Evolutionary conservation across 768 basidiomycete genomes (phyloP).

Genomic region (Agrocybe praecox): DNA sequence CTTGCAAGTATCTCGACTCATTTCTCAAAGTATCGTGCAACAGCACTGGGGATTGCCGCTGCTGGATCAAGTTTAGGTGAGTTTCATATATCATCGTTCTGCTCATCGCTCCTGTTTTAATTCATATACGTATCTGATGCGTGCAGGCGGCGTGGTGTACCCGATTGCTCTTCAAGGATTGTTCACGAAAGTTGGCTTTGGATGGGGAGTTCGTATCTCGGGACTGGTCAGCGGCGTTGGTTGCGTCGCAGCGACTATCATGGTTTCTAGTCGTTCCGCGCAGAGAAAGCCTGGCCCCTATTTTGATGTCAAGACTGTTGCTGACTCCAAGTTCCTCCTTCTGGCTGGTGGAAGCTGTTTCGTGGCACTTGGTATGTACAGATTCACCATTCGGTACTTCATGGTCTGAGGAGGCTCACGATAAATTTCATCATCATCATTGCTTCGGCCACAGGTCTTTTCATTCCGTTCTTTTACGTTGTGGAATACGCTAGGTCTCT

Average conservation of each 20-base stretch:
- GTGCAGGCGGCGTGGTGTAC: conserved; percentile 67
- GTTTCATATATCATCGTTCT: conserved; percentile 11
- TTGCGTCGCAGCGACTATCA: conserved; percentile 47
- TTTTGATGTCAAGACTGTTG: conserved; percentile 37
- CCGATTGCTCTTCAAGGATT: conserved; percentile 64
- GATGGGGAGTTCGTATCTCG: conserved; percentile 62
- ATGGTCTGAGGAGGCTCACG: neutral
- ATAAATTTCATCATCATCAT: neutral
- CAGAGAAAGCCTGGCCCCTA: conserved; percentile 28
- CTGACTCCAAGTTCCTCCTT: conserved; percentile 54
- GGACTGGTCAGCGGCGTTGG: conserved; percentile 52
- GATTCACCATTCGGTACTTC: neutral
- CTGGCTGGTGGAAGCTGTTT: conserved; percentile 57
- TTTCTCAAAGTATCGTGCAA: conserved; percentile 66
- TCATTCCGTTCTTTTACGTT: conserved; percentile 75
- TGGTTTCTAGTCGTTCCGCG: conserved; percentile 40
- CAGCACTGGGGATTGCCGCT: conserved; percentile 70
- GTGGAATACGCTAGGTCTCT: conserved; percentile 56
- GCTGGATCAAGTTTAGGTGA: conserved; percentile 71
- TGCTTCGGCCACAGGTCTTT: conserved; percentile 54
- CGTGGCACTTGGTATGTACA: conserved; percentile 55
- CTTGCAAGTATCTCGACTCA: conserved; percentile 68
- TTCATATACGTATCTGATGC: neutral
- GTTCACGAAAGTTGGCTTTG: conserved; percentile 58
- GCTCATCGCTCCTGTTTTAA: neutral